Percentiles rank a stretch among this genome's conserved stretches.
Evolutionary conservation across 2,329 filamentous ascomycete species (phyloP).

Genomic region (Dactylellina drechsleri): DNA sequence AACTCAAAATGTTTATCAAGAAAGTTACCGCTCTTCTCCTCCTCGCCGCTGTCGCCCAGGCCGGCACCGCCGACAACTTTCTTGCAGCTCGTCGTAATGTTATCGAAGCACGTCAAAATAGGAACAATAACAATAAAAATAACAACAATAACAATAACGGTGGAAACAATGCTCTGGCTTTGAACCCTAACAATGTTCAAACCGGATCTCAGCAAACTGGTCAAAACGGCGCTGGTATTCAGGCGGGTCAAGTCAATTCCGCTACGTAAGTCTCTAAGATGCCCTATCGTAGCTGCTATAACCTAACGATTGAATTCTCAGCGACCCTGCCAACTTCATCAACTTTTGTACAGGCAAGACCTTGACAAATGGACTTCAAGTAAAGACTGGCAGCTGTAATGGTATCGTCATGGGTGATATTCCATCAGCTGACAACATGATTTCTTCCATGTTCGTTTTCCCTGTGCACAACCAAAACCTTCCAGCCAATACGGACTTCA

Average conservation of each 20-base stretch:
- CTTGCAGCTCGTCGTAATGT: constrained; percentile 28
- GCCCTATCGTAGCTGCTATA: background rate
- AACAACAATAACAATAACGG: constrained; percentile 26
- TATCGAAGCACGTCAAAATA: constrained; percentile 51
- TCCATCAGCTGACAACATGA: constrained; percentile 66
- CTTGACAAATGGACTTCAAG: constrained; percentile 68
- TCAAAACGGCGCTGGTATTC: constrained; percentile 59
- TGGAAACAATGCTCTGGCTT: constrained; percentile 48
- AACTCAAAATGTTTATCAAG: constrained; percentile 52
- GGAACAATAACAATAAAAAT: constrained; percentile 31
- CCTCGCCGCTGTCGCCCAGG: constrained; percentile 48
- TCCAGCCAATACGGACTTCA: constrained; percentile 63
- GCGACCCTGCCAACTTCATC: constrained; percentile 69
- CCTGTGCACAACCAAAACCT: constrained; percentile 64
- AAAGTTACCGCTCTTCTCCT: constrained; percentile 49
- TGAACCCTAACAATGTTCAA: constrained; percentile 64
- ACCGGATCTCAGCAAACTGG: constrained; percentile 62
- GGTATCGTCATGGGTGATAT: constrained; percentile 70
- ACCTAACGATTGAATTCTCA: constrained; percentile 55
- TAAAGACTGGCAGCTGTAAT: constrained; percentile 68
- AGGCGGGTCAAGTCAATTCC: constrained; percentile 62
- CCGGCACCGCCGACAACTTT: constrained; percentile 33
- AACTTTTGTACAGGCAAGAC: constrained; percentile 69
- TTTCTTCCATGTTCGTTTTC: constrained; percentile 67
- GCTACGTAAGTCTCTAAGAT: constrained; percentile 62